Percentiles rank a stretch among this genome's conserved stretches.
These are phyloP conservation scores for Acanthochlamys bracteata DNA, from an alignment of 106 monocot genomes.

Conservation along the genomic window DNA sequence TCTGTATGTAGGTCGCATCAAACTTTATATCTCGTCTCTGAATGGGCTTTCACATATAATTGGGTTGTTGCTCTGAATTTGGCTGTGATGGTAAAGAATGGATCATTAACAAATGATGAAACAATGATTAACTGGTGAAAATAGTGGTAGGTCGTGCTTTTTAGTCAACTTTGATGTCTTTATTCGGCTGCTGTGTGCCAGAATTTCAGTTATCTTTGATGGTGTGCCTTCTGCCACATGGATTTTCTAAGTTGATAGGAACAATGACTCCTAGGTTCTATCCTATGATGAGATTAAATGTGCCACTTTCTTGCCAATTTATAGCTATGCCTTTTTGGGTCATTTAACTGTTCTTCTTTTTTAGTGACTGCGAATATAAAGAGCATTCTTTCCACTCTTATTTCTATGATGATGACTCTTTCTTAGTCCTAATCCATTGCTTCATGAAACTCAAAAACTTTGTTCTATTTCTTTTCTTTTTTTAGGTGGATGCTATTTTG, in stretches of 20 bases:
- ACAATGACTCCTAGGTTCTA: not conserved
- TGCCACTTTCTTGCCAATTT: not conserved
- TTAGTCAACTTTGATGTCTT: not conserved
- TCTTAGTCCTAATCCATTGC: not conserved
- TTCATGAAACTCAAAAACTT: not conserved
- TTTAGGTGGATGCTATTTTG: constrained; percentile 44
- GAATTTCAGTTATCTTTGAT: not conserved
- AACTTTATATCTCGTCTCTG: no score
- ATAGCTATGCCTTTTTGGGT: not conserved
- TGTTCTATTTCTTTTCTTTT: not conserved
- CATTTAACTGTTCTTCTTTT: no score
- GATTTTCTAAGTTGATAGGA: not conserved
- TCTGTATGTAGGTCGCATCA: no score
- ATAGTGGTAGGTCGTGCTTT: not conserved
- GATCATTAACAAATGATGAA: no score
- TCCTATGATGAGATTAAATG: not conserved
- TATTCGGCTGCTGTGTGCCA: not conserved
- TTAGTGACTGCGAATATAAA: no score
- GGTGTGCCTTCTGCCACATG: not conserved
- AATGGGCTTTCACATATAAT: no score
- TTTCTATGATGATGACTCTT: not conserved
- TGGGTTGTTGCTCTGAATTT: no score
- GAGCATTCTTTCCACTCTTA: not conserved
- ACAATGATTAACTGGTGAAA: no score
- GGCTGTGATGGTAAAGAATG: no score